A percentile compares a stretch with the other conserved stretches of the same genome.
These are phyloP conservation scores for Aquilaria malaccensis DNA, from an alignment of 345 rosid species.

Conservation along the genomic window DNA sequence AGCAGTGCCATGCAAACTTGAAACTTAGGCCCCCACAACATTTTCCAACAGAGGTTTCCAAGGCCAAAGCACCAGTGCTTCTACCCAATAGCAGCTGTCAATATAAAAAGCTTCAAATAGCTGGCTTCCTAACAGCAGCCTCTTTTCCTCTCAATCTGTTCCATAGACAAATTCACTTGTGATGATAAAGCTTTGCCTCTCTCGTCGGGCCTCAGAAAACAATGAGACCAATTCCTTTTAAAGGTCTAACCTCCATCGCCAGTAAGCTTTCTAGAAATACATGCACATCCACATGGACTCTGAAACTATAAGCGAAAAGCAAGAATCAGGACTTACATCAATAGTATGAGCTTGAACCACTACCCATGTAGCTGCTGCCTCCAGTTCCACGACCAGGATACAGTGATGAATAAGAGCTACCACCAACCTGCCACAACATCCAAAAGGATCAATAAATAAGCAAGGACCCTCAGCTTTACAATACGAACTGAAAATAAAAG, in stretches of 20 bases:
- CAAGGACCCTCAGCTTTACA: background rate
- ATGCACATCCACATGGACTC: conserved; percentile 10
- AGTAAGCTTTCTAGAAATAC: conserved; percentile 4
- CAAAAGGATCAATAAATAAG: background rate
- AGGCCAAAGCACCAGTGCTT: conserved; percentile 23
- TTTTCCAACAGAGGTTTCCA: conserved; percentile 15
- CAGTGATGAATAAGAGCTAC: conserved; percentile 80
- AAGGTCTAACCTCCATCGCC: background rate
- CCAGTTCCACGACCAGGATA: conserved; percentile 82
- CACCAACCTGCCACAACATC: conserved; percentile 55
- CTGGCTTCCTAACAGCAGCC: conserved; percentile 53
- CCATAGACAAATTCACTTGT: conserved; percentile 57
- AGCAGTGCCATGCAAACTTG: conserved; percentile 21
- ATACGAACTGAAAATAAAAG: background rate
- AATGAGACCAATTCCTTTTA: conserved; percentile 22
- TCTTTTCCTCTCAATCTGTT: conserved; percentile 54
- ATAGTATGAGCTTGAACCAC: conserved; percentile 86
- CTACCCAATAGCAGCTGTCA: conserved; percentile 23
- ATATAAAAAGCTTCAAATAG: conserved; percentile 32
- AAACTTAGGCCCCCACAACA: conserved; percentile 12
- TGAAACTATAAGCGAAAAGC: conserved; percentile 10
- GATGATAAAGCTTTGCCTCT: conserved; percentile 24
- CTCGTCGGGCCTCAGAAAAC: conserved; percentile 29
- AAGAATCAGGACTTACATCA: conserved; percentile 43
- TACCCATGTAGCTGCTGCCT: conserved; percentile 70